These are phyloP conservation scores for Puccinia horiana DNA, from an alignment of 1,284 basidiomycete species.

Conservation along the genomic window DNA sequence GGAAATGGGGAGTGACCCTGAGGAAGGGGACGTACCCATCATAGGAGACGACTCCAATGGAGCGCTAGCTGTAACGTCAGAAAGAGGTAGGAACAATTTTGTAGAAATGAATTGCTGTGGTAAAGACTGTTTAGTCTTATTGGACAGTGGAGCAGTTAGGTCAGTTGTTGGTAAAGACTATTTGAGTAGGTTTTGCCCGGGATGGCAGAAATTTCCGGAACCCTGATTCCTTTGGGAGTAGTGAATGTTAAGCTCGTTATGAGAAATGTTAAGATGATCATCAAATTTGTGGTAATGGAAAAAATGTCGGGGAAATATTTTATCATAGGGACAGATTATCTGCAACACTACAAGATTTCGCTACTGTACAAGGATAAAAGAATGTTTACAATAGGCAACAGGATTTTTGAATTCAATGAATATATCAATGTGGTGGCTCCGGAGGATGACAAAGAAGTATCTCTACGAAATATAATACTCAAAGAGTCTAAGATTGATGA, in stretches of 20 bases:
- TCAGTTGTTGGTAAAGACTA: neutral
- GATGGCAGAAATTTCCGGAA: neutral
- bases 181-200: neutral
- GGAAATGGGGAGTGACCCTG: too few relatives aligned
- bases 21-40: too few relatives aligned
- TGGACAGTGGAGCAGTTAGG: neutral
- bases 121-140: neutral
- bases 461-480: neutral
- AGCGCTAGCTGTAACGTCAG: too few relatives aligned
- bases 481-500: neutral
- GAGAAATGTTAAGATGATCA: neutral
- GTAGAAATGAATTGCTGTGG: neutral
- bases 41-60: too few relatives aligned
- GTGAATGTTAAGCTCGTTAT: neutral
- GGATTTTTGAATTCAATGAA: too few relatives aligned
- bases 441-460: too few relatives aligned
- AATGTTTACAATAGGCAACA: neutral
- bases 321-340: neutral
- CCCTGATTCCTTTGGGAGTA: neutral
- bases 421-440: too few relatives aligned
- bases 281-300: neutral
- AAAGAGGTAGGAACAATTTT: neutral
- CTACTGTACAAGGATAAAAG: neutral
- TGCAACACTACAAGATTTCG: neutral
- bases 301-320: neutral